Evolutionary conservation across 1,284 basidiomycete genomes (phyloP).

Genomic region (Cutaneotrichosporon mucoides): DNA sequence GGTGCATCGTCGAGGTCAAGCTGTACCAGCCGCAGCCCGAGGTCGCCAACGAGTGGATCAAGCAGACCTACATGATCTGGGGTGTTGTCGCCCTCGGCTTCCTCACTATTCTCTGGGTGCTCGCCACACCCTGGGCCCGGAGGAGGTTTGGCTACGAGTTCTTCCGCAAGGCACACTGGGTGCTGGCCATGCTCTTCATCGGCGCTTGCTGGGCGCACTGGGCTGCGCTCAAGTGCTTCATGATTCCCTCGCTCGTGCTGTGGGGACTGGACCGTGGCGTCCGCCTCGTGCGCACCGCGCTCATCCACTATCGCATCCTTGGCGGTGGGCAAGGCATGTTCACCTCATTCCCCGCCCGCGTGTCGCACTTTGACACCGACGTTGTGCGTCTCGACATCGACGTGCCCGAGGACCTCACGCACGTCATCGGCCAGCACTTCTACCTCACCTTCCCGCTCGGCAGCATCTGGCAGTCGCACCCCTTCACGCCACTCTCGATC

Average conservation of each 20-base stretch:
- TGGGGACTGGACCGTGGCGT: slow-evolving; percentile 29
- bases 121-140: slow-evolving; percentile 23
- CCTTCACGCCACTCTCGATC: slow-evolving; percentile 34
- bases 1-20: slow-evolving; percentile 31
- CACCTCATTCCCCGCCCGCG: slow-evolving; percentile 19
- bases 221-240: slow-evolving; percentile 31
- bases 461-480: slow-evolving; percentile 36
- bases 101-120: slow-evolving; percentile 27
- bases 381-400: slow-evolving; percentile 30
- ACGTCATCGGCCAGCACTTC: slow-evolving; percentile 33
- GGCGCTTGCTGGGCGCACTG: slow-evolving; percentile 37
- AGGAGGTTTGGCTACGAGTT: slow-evolving; percentile 32
- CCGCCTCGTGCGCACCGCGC: slow-evolving; percentile 25
- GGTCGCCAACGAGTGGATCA: slow-evolving; percentile 26
- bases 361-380: slow-evolving; percentile 23
- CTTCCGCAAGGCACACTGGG: slow-evolving; percentile 36
- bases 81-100: slow-evolving; percentile 30
- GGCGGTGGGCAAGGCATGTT: slow-evolving; percentile 28
- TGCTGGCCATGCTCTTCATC: slow-evolving; percentile 35
- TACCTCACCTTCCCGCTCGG: slow-evolving; percentile 30
- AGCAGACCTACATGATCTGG: slow-evolving; percentile 35
- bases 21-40: slow-evolving; percentile 37
- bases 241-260: slow-evolving; percentile 29
- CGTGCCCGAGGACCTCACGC: slow-evolving; percentile 14
- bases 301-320: slow-evolving; percentile 31